These are phyloP conservation scores for Solanum tarapatanum DNA, from an alignment of 257 asterid species.

Conservation along the genomic window DNA sequence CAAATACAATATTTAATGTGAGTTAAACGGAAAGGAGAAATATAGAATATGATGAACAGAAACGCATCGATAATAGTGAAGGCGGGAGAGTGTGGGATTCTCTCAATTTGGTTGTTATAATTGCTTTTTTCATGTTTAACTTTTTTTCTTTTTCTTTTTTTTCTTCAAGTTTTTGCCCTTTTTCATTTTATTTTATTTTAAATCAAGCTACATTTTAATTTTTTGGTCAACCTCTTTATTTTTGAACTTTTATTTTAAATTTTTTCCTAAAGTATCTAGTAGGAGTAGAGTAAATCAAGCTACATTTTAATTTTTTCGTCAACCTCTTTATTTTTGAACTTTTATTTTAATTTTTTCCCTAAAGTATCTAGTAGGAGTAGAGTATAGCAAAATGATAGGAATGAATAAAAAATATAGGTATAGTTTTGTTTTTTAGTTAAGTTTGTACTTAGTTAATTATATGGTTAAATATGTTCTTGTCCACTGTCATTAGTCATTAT, in stretches of 20 bases:
- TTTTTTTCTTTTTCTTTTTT: no score
- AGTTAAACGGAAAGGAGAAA: neutral
- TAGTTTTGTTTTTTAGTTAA: neutral
- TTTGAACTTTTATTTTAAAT: neutral
- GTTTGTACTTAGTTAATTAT: no score
- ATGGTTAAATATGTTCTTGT: neutral
- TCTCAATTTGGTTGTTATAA: neutral
- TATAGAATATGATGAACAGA: neutral
- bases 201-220: neutral
- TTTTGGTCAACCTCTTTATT: no score
- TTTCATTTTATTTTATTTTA: no score
- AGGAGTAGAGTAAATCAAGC: neutral
- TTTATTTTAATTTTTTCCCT: neutral
- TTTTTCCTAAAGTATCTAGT: neutral
- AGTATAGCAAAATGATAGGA: neutral
- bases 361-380: neutral
- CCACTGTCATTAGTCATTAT: no score
- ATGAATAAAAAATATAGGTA: no score
- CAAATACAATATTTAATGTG: neutral
- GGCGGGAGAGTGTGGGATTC: conserved; percentile 1
- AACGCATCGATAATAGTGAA: neutral
- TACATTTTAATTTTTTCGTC: neutral
- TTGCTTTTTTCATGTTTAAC: neutral
- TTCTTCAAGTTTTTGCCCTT: no score
- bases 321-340: neutral